Conservation (phyloP, 192 early-diverging fungal genomes). For the Coemansia sp. region DNA sequence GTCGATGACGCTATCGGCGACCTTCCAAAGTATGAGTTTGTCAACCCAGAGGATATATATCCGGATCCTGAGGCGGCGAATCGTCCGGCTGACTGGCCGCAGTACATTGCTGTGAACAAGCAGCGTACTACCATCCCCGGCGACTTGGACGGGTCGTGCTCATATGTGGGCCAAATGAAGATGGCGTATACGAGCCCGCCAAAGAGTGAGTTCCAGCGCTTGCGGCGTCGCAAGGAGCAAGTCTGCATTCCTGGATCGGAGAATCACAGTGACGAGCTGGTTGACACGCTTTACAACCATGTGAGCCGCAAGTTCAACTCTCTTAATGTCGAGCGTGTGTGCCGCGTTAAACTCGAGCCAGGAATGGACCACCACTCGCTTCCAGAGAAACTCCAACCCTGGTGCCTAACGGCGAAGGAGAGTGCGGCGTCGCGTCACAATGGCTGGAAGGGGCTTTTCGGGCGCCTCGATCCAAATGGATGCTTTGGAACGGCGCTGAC, state of each 20-base stretch:
- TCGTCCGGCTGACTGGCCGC: conserved; percentile 29
- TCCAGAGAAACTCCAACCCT: conserved; percentile 59
- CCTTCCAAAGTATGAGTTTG: conserved; percentile 68
- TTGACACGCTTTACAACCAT: conserved; percentile 54
- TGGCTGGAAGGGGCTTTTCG: conserved; percentile 67
- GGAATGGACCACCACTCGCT: conserved; percentile 58
- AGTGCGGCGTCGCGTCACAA: conserved; percentile 60
- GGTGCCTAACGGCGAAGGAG: conserved; percentile 58
- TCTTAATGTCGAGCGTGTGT: conserved; percentile 60
- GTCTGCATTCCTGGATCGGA: conserved; percentile 24
- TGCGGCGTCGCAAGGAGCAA: conserved; percentile 47
- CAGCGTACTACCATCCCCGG: conserved; percentile 12
- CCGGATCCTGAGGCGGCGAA: conserved; percentile 25
- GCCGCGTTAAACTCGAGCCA: conserved; percentile 51
- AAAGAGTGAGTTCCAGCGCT: conserved; percentile 58
- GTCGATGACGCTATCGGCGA: conserved; percentile 70
- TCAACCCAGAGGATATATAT: conserved; percentile 57
- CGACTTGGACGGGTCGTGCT: conserved; percentile 14
- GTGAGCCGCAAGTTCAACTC: conserved; percentile 56
- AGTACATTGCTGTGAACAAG: conserved; percentile 34
- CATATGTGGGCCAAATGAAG: conserved; percentile 55
- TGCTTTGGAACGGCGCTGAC: conserved; percentile 64
- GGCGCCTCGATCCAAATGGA: conserved; percentile 62
- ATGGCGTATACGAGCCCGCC: conserved; percentile 47
- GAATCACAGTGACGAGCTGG: conserved; percentile 23